phyloP scores from a whole-genome alignment of 495 filamentous ascomycete genomes.

The Delitschia confertaspora region DNA sequence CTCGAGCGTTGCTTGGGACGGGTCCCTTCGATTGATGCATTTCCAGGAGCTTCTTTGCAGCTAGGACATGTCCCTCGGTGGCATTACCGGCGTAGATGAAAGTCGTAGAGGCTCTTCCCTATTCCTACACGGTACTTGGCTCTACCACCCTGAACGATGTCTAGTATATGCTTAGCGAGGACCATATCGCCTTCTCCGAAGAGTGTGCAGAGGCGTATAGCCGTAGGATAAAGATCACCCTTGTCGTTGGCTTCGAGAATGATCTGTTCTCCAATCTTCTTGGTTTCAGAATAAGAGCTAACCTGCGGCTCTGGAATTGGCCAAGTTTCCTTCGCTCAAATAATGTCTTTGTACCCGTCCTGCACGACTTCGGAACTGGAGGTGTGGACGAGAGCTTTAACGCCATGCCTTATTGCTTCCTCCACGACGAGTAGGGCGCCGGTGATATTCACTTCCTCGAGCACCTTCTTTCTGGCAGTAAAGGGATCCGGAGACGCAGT shows the following conservation, averaged over 20 bases:
- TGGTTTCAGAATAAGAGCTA: conserved; percentile 31
- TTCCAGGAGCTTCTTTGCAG: conserved; percentile 4
- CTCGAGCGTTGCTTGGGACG: background rate
- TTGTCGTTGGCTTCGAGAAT: conserved; percentile 29
- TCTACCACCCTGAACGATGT: background rate
- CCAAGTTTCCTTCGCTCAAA: conserved; percentile 26
- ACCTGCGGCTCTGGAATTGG: conserved; percentile 12
- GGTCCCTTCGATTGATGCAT: background rate
- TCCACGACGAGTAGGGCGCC: conserved; percentile 4
- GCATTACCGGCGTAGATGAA: conserved; percentile 8
- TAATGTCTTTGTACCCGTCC: conserved; percentile 28
- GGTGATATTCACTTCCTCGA: conserved; percentile 1
- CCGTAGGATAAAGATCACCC: background rate
- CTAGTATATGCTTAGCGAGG: background rate
- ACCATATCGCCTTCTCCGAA: conserved; percentile 6
- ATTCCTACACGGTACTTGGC: conserved; percentile 1
- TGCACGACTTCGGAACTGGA: conserved; percentile 33
- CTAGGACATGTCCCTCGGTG: conserved; percentile 4
- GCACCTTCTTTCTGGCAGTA: background rate
- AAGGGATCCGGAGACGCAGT: conserved; percentile 7
- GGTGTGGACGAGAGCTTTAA: conserved; percentile 8
- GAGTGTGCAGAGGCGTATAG: conserved; percentile 2
- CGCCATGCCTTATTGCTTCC: conserved; percentile 1
- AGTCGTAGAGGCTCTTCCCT: conserved; percentile 8
- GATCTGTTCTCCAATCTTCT: conserved; percentile 30